A percentile compares a stretch with the other conserved stretches of the same genome.
phyloP scores from a whole-genome alignment of 257 asterid species.

The Cruciata laevipes region DNA sequence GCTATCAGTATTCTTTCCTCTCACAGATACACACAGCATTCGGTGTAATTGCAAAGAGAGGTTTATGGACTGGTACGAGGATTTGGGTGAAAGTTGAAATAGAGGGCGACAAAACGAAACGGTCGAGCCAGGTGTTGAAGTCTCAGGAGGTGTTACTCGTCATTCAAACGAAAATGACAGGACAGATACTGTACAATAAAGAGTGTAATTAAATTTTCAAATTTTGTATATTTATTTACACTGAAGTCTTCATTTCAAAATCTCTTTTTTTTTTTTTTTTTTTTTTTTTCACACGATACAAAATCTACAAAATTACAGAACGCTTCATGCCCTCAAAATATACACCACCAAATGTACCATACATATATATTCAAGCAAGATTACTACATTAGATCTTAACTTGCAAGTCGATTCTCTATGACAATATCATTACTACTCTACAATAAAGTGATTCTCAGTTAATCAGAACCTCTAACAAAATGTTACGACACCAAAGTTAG shows the following conservation, averaged over 20 bases:
- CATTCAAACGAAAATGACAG: not conserved
- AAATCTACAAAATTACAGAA: no score
- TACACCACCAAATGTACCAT: not conserved
- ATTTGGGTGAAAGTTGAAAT: not conserved
- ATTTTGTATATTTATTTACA: no score
- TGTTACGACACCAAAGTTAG: not conserved
- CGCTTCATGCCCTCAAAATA: not conserved
- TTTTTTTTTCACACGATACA: no score
- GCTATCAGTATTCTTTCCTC: not conserved
- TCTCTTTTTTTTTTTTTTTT: not conserved
- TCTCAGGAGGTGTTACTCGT: not conserved
- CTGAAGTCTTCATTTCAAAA: no score
- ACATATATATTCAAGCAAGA: not conserved
- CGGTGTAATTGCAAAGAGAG: not conserved
- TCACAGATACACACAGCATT: not conserved
- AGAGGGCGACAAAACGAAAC: constrained; percentile 1
- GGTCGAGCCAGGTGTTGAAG: constrained; percentile 12
- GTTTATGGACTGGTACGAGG: not conserved
- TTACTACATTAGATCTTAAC: no score
- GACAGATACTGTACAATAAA: not conserved
- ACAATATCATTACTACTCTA: not conserved
- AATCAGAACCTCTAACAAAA: not conserved
- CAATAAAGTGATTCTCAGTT: not conserved
- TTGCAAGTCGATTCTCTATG: no score
- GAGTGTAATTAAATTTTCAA: no score